Conservation (phyloP, 768 basidiomycete species). For the Mycena rosella region DNA sequence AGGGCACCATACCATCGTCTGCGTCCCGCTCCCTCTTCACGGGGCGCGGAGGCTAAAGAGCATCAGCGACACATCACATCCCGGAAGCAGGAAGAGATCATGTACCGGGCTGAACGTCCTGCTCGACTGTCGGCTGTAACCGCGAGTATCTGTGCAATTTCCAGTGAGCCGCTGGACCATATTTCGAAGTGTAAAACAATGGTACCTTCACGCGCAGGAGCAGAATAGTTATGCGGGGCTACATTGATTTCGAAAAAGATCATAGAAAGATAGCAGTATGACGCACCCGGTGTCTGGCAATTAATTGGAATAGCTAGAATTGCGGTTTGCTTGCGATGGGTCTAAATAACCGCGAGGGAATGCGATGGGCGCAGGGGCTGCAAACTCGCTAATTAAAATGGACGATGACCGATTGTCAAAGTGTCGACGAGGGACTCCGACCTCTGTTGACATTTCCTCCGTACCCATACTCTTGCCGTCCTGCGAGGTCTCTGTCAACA, state of each 20-base stretch:
- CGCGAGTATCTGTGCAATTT: not conserved
- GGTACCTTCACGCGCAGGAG: not conserved
- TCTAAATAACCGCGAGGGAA: not conserved
- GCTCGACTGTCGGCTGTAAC: not conserved
- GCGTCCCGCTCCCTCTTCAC: conserved; percentile 19
- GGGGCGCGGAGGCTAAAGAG: not conserved
- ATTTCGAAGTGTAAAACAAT: not conserved
- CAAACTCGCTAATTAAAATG: not conserved
- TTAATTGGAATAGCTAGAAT: not conserved
- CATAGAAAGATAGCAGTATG: no score
- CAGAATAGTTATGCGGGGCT: not conserved
- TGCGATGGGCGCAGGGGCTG: not conserved
- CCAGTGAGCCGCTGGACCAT: not conserved
- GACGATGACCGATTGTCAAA: no score
- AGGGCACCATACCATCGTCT: not conserved
- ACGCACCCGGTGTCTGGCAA: not conserved
- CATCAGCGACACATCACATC: not conserved
- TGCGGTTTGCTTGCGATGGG: not conserved
- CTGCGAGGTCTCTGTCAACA: no score
- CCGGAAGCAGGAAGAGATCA: not conserved
- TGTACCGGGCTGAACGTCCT: conserved; percentile 7
- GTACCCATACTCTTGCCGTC: no score
- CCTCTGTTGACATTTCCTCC: conserved; percentile 1
- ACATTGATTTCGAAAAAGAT: not conserved
- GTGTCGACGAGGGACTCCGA: no score